Percentiles rank a stretch among this genome's conserved stretches.
Conservation (phyloP, 1,139 yeast species). For the Chernovozyma sophiae-reginae region DNA sequence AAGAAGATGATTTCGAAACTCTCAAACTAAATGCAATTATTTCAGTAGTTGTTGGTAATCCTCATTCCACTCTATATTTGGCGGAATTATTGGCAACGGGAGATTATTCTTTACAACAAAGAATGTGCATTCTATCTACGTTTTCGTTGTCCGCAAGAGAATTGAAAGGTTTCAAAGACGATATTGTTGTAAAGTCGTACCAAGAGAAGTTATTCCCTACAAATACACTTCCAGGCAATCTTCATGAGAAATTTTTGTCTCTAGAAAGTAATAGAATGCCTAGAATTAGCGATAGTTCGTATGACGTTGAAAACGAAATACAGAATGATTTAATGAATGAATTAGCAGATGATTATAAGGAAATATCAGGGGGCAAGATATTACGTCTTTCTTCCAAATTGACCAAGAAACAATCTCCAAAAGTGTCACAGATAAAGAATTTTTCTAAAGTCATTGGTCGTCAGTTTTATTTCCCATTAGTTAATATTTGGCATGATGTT, state of each 20-base stretch:
- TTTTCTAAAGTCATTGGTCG: constrained; percentile 46
- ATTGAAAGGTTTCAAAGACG: constrained; percentile 54
- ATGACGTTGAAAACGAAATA: constrained; percentile 10
- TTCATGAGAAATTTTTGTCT: constrained; percentile 36
- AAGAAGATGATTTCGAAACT: constrained; percentile 47
- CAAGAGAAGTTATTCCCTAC: constrained; percentile 30
- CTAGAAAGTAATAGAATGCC: constrained; percentile 8
- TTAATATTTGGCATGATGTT: constrained; percentile 50
- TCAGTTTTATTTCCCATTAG: constrained; percentile 52
- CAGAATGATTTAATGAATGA: constrained; percentile 35
- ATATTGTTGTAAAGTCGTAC: constrained; percentile 32
- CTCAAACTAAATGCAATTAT: constrained; percentile 47
- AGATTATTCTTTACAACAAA: constrained; percentile 62
- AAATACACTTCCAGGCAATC: constrained; percentile 41
- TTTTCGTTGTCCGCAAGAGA: constrained; percentile 59
- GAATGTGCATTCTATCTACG: constrained; percentile 52
- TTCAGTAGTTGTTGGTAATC: constrained; percentile 49
- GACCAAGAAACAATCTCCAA: constrained; percentile 11
- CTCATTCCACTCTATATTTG: constrained; percentile 35
- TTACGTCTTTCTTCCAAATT: constrained; percentile 46
- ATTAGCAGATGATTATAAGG: constrained; percentile 39
- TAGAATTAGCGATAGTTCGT: constrained; percentile 2
- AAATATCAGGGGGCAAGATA: constrained; percentile 44
- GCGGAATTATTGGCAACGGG: constrained; percentile 47
- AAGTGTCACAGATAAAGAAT: constrained; percentile 14